Evolutionary conservation across 2,329 filamentous ascomycete genomes (phyloP).

Genomic region (Xylariales sp.): DNA sequence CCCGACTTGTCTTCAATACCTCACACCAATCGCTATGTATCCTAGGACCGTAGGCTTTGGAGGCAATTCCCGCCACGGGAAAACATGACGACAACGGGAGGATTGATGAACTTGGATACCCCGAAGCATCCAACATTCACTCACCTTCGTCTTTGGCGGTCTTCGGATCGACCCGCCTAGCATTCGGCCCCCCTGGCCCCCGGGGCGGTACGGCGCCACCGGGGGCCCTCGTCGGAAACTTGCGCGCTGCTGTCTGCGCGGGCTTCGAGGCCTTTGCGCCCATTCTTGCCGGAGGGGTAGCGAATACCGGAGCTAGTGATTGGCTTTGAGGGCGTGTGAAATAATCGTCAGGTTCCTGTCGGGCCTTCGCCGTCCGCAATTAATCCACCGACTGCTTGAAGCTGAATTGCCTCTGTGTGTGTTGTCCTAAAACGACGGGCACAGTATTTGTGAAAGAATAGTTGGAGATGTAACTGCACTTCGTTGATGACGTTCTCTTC

Average conservation of each 20-base stretch:
- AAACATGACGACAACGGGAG: background rate
- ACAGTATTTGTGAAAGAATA: no score
- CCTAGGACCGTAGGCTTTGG: background rate
- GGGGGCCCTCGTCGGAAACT: conserved; percentile 57
- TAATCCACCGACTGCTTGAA: no score
- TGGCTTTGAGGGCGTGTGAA: background rate
- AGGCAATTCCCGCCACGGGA: background rate
- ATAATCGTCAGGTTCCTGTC: no score
- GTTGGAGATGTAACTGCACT: background rate
- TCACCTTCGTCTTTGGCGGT: conserved; percentile 51
- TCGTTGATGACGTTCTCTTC: conserved; percentile 4
- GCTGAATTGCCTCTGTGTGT: no score
- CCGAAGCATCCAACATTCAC: conserved; percentile 27
- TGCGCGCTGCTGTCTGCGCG: conserved; percentile 55
- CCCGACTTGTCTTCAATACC: background rate
- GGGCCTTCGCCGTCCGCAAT: no score
- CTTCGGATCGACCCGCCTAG: conserved; percentile 33
- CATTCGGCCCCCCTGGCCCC: conserved; percentile 1
- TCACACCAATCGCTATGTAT: background rate
- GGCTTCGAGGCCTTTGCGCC: conserved; percentile 62
- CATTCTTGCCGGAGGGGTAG: conserved; percentile 48
- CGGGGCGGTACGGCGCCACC: conserved; percentile 45
- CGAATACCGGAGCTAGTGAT: background rate
- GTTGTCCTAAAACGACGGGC: no score
- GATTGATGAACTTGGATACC: conserved; percentile 3